A percentile compares a stretch with the other conserved stretches of the same genome.
These are phyloP conservation scores for Trichoderma atrobrunneum DNA, from an alignment of 2,329 filamentous ascomycete genomes.

Conservation along the genomic window DNA sequence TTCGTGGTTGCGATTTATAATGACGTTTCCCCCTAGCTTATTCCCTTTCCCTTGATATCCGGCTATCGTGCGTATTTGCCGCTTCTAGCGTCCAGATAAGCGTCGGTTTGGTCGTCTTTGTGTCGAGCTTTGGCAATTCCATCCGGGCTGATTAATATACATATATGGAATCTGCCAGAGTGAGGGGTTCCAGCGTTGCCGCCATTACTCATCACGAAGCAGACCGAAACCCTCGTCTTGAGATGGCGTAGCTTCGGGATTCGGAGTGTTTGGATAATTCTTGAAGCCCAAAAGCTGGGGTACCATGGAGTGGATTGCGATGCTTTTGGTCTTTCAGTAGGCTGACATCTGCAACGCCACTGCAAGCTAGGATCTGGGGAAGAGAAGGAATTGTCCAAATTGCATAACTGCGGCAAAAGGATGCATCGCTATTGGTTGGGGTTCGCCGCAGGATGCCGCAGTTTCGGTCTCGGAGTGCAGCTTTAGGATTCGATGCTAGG, in stretches of 20 bases:
- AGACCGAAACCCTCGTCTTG: neutral
- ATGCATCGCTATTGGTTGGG: neutral
- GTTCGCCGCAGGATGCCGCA: constrained; percentile 14
- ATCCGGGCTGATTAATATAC: constrained; percentile 6
- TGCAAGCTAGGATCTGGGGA: neutral
- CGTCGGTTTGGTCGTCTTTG: neutral
- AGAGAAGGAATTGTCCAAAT: neutral
- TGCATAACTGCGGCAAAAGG: constrained; percentile 4
- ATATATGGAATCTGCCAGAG: neutral
- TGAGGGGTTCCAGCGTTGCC: constrained; percentile 8
- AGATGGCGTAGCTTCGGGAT: constrained; percentile 6
- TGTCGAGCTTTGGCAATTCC: neutral
- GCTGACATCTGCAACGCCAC: constrained; percentile 1
- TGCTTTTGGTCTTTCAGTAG: neutral
- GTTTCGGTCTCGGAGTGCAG: neutral
- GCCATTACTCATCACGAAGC: constrained; percentile 1
- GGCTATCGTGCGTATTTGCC: neutral
- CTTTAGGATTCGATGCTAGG: neutral
- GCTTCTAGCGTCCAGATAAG: neutral
- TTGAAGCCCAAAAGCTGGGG: constrained; percentile 7
- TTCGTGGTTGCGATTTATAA: neutral
- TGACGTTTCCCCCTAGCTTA: neutral
- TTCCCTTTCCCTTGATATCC: too few relatives aligned
- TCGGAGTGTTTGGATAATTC: neutral
- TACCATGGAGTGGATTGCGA: neutral